These are phyloP conservation scores for Aureobasidium vineae DNA, from an alignment of 2,329 filamentous ascomycete genomes.

Conservation along the genomic window DNA sequence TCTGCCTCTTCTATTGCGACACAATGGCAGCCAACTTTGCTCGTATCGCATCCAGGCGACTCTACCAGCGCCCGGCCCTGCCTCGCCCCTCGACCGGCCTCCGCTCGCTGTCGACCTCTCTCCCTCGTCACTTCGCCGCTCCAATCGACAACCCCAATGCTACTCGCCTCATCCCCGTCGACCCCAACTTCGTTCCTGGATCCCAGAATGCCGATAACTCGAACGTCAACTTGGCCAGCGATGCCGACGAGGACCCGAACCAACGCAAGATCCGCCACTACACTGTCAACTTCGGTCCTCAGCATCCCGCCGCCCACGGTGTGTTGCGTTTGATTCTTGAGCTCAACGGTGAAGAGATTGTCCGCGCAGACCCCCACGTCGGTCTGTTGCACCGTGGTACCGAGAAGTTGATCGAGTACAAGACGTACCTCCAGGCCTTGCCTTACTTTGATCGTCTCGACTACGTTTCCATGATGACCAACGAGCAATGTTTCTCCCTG, in stretches of 20 bases:
- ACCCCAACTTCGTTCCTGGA: conserved; percentile 60
- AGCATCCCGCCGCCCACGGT: conserved; percentile 97
- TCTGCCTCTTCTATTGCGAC: background rate
- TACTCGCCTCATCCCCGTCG: conserved; percentile 64
- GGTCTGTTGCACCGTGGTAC: conserved; percentile 94
- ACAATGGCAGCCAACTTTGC: conserved; percentile 67
- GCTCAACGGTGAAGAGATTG: conserved; percentile 95
- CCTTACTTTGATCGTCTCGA: conserved; percentile 99
- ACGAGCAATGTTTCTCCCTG: conserved; percentile 95
- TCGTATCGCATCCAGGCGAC: conserved; percentile 68
- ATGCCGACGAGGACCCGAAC: conserved; percentile 50
- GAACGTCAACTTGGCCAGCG: conserved; percentile 44
- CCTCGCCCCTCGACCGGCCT: conserved; percentile 39
- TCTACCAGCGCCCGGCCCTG: conserved; percentile 57
- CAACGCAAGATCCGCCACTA: conserved; percentile 94
- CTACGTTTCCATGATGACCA: conserved; percentile 99
- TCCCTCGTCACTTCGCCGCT: conserved; percentile 62
- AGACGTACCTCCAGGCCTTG: conserved; percentile 96
- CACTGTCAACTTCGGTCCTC: conserved; percentile 98
- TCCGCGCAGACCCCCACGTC: conserved; percentile 95
- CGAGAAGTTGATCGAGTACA: conserved; percentile 99
- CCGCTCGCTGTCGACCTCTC: conserved; percentile 65
- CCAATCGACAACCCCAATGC: conserved; percentile 50
- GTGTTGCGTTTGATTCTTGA: conserved; percentile 97
- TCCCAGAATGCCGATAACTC: conserved; percentile 45